Evolutionary conservation across 257 asterid genomes (phyloP).

Genomic region (Prunella vulgaris): DNA sequence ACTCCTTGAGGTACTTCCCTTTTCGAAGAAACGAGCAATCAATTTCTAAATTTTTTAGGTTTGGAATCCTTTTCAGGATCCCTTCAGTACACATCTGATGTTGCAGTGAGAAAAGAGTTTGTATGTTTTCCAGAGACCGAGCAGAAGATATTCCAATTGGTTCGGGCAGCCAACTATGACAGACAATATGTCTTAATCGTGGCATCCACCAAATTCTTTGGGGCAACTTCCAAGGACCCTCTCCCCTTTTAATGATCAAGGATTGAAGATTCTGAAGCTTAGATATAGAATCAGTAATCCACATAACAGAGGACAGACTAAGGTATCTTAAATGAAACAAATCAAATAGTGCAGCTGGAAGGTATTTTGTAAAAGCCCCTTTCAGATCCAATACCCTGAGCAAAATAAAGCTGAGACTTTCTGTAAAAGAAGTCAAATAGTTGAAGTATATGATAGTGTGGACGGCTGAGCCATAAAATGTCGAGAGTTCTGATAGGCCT

Average conservation of each 20-base stretch:
- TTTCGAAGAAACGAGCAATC: too few species aligned
- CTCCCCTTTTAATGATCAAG: neutral
- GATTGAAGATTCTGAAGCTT: slow-evolving; percentile 7
- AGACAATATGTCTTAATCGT: slow-evolving; percentile 3
- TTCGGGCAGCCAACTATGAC: too few species aligned
- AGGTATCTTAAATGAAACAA: neutral
- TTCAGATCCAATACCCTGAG: slow-evolving; percentile 5
- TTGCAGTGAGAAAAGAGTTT: neutral
- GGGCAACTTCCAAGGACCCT: too few species aligned
- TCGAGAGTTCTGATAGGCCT: too few species aligned
- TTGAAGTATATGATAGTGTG: neutral
- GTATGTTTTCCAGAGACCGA: neutral
- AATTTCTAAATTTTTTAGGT: neutral
- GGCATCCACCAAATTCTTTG: neutral
- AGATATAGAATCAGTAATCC: too few species aligned
- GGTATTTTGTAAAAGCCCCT: too few species aligned
- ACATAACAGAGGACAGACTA: too few species aligned
- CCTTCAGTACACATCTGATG: neutral
- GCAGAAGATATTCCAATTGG: too few species aligned
- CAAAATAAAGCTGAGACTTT: neutral
- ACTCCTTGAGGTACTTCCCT: neutral
- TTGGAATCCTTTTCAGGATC: neutral
- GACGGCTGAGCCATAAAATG: neutral
- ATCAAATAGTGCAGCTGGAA: too few species aligned
- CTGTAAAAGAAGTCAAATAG: too few species aligned